Evolutionary conservation across 352 stramenopile species (phyloP), one percentile per base, ranked within the genome.

Genomic region (Phytophthora foliorum): DNA sequence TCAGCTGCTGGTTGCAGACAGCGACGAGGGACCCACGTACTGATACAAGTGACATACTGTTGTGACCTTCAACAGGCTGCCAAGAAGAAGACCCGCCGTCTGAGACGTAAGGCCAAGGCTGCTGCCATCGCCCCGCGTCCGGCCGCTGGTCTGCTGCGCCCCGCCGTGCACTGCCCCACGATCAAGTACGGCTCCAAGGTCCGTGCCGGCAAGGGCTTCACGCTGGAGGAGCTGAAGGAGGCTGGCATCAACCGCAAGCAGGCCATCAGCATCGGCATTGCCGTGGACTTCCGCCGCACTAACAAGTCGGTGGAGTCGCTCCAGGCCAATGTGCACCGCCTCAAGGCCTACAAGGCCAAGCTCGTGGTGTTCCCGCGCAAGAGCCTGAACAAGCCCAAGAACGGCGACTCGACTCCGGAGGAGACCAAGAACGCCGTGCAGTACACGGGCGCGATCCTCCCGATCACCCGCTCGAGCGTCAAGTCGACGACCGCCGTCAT

Each of bases 281-380:
- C 97, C 60, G 97, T 99, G 11, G 98, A 99, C 89, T 93, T 97
- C 81, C 96, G 98, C 66, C 94, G 98, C 73, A 98, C 86, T 66
- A 99, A 99, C 97, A 98, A 98, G 81, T 98, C 85, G 72, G 89
- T 98, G 16, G 97, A 99, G 81, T 98, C 92, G 65, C 86, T 97
- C 53, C 90, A 97, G 81, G 88, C 91, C 25, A 99, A 99, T 86
- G 97, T 99, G 61, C 91, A 98, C 72, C 96, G 98, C 79, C 93
- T 99, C 55, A 98, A 99, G 88, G 95, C 97, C 64, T 99, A 99
- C 97, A 98, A 99, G 88, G 82, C 86, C 58, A 99, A 99, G 77
- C 89, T 99, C 46, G 93, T 99, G 63, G 88, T 99, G 60, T 99
- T 99, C 94, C 97, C 97, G 66, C 97, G 97, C 87, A 98, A 98